phyloP scores from a whole-genome alignment of 495 filamentous ascomycete genomes.

The Hyaloscypha variabilis region DNA sequence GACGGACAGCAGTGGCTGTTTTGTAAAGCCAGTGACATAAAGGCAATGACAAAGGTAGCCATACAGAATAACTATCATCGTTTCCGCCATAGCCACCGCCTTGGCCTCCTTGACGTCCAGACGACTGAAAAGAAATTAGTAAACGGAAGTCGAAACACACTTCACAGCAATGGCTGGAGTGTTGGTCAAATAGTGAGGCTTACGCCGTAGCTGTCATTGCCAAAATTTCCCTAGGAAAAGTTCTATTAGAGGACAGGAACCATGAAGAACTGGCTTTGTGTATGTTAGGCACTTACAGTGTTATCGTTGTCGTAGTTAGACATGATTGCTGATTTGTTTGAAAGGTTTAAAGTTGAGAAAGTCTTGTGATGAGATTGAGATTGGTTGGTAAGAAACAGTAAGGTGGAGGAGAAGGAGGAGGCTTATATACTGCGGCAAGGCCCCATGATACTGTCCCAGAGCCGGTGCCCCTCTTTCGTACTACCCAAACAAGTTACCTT shows the following conservation, averaged over 20 bases:
- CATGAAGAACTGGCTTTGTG: constrained; percentile 27
- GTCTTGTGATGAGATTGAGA: constrained; percentile 10
- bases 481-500: background rate
- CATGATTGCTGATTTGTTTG: constrained; percentile 25
- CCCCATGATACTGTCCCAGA: background rate
- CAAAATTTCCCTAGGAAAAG: constrained; percentile 19
- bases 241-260: constrained; percentile 20
- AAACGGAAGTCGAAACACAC: constrained; percentile 1
- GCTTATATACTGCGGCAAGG: constrained; percentile 12
- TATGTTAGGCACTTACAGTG: constrained; percentile 22
- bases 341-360: background rate
- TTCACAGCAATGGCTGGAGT: constrained; percentile 20
- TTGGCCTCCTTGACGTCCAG: constrained; percentile 12
- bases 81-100: constrained; percentile 12
- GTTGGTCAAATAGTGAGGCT: constrained; percentile 12
- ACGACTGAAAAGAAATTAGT: constrained; percentile 21
- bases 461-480: background rate
- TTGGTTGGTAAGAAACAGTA: constrained; percentile 1
- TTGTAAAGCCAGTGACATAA: background rate
- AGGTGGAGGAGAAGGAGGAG: background rate
- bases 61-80: constrained; percentile 12
- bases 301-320: constrained; percentile 34
- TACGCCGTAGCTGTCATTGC: constrained; percentile 30
- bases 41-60: background rate
- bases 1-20: background rate